Evolutionary conservation across 2,329 filamentous ascomycete species (phyloP), one percentile per base, ranked within the genome.

Genomic region (Fusarium denticulatum): DNA sequence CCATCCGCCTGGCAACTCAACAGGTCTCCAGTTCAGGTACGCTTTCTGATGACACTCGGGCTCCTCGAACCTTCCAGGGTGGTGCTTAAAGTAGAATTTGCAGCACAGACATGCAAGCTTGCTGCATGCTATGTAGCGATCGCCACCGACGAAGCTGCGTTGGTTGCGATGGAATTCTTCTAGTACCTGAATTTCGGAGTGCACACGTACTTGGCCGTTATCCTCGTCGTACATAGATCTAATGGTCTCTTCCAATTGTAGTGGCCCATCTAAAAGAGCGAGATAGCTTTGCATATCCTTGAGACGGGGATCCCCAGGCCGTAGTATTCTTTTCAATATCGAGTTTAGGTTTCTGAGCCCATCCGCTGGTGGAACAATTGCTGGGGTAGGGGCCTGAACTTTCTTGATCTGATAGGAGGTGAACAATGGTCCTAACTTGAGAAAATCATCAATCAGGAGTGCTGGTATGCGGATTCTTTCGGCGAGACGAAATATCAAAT

Each of bases 91-190:
- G 66, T 87, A 87, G 6, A 85, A 77, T 43, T 79, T 79, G 73
- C 86, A 89, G 57, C 84, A 86, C 64, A 85, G 84, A 61, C 87
- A 89, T 7, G 87, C 83, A 1, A 83, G 82, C 74, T 89, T 89
- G 74, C 86, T 89, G 65, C 83, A 86, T 7, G 83, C 86, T 18
- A 89, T 83, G 69, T 83, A 88, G 7, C 78, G 76, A 64, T 88
- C 86, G 9, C 77, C 60, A 5, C 77, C 79, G 7, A 80, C 78
- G 69, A 86, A 88, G 0, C 22, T 30, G 4, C 83, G 72, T 0
- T 71, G 40, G 0, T 73, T 73, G 10, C 69, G 57, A 67, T 82
- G 77, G 68, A 88, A 88, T 57, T 85, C 79, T 43, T 89, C 85
- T 2, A 88, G 75, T 7, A 87, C 76, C 60, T 76, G 71, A 3